Base-by-base conservation (phyloP, 805 yeast genomes). In the Starmera caribaea region DNA sequence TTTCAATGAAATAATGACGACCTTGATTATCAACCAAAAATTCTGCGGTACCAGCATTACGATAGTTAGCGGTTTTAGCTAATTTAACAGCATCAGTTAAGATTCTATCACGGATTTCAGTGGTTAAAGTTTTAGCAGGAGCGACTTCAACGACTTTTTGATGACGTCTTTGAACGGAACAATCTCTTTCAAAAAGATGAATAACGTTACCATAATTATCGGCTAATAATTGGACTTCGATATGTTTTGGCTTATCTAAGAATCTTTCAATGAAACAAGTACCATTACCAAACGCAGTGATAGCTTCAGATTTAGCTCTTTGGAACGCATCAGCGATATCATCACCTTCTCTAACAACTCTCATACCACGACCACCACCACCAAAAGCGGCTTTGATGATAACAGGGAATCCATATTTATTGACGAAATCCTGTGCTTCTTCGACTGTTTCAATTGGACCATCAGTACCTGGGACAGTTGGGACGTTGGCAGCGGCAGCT, bases 311-410 rank as follows among this genome's bases (percentile, higher is more conserved):
- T 27, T 82, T 77, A 30, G 97, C 97, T 66, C 98, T 81, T 55
- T 72, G 66, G 69, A 92, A 90, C 30, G 97, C 97, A 60, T 90
- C 97, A 35, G 60, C 81, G 43, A 90, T 76, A 61, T 81, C 86
- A 53, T 92, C 98, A 54, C 96, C 97, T 64, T 90, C 96, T 57
- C 94, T 74, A 35, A 90, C 98, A 38, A 90, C 98, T 69, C 98
- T 81, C 97, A 90, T 92, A 75, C 98, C 98, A 68, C 97, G 80
- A 59, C 98, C 98, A 73, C 98, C 98, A 68, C 98, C 98, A 62
- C 98, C 98, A 58, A 84, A 92, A 31, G 98, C 98, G 36, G 98
- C 98, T 67, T 90, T 90, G 66, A 90, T 88, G 65, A 90, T 90
- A 37, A 92, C 97, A 8, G 98, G 98, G 66, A 62, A 89, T 28